Percentiles rank a stretch among this genome's conserved stretches.
Conservation (phyloP, 2,329 filamentous ascomycete genomes). For the Herpotrichia juniperi region DNA sequence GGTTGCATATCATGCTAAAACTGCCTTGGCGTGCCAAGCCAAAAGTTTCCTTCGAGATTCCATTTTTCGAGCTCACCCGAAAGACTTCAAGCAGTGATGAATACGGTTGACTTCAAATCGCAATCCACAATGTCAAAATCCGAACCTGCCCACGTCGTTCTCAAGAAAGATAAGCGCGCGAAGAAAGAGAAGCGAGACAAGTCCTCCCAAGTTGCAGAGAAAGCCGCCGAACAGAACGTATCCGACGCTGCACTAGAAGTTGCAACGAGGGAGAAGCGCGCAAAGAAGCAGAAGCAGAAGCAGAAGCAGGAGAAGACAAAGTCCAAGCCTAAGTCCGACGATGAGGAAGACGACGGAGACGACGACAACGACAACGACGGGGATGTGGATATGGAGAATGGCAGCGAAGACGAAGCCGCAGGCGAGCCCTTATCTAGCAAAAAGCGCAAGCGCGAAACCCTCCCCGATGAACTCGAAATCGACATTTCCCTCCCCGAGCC, state of each 20-base stretch:
- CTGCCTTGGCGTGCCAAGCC: background rate
- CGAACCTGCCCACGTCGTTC: constrained; percentile 7
- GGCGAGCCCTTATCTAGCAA: constrained; percentile 33
- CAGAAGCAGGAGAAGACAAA: constrained; percentile 30
- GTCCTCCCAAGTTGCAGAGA: background rate
- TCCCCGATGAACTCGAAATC: constrained; percentile 76
- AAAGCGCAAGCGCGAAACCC: constrained; percentile 64
- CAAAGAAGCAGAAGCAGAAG: constrained; percentile 36
- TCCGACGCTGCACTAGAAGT: constrained; percentile 8
- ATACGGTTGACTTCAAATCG: too few species aligned
- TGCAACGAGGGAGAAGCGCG: constrained; percentile 27
- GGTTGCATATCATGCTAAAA: background rate
- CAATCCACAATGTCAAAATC: constrained; percentile 5
- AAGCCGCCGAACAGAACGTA: background rate
- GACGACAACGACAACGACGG: too few species aligned
- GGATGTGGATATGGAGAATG: too few species aligned
- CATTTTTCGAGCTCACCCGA: background rate
- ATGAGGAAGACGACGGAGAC: too few species aligned
- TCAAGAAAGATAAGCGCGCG: constrained; percentile 29
- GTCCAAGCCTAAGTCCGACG: constrained; percentile 9
- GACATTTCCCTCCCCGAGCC: constrained; percentile 90
- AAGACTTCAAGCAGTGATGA: too few species aligned
- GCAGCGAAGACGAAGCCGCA: constrained; percentile 11
- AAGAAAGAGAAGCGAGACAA: constrained; percentile 28
- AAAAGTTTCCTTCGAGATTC: background rate